A percentile compares a stretch with the other conserved stretches of the same genome.
Evolutionary conservation across 2,329 filamentous ascomycete species (phyloP).

Genomic region (Pseudocercospora vitis): DNA sequence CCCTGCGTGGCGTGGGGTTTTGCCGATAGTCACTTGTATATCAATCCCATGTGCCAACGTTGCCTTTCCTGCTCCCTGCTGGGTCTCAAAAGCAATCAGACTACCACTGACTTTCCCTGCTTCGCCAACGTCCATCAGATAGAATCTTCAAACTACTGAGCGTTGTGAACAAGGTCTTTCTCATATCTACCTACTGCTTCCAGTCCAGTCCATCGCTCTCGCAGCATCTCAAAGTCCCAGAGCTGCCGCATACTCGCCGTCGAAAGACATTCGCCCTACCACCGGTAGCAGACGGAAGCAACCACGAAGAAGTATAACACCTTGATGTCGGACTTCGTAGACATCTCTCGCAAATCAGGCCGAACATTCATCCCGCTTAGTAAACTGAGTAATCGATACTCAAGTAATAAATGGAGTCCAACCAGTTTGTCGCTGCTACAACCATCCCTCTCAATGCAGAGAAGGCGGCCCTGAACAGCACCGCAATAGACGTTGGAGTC

Average conservation of each 20-base stretch:
- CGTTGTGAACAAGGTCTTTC: neutral
- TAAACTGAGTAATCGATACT: slow-evolving; percentile 42
- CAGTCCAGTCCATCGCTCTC: neutral
- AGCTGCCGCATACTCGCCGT: slow-evolving; percentile 21
- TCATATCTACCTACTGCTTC: neutral
- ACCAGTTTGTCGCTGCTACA: slow-evolving; percentile 34
- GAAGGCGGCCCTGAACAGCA: slow-evolving; percentile 42
- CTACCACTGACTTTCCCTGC: neutral
- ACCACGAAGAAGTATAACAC: slow-evolving; percentile 16
- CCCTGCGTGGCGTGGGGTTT: slow-evolving; percentile 14
- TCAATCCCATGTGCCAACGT: slow-evolving; percentile 12
- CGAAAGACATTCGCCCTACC: slow-evolving; percentile 6
- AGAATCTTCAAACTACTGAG: slow-evolving; percentile 5
- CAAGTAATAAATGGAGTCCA: slow-evolving; percentile 46
- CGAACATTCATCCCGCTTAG: slow-evolving; percentile 48
- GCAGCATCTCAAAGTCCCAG: neutral
- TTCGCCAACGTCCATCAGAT: slow-evolving; percentile 8
- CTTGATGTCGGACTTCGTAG: slow-evolving; percentile 40
- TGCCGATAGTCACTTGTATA: slow-evolving; percentile 13
- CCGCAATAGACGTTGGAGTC: slow-evolving; percentile 13
- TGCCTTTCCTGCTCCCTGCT: slow-evolving; percentile 5
- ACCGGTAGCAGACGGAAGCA: slow-evolving; percentile 12
- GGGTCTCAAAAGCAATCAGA: neutral
- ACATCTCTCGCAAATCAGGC: slow-evolving; percentile 47
- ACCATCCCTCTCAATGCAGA: slow-evolving; percentile 30